A percentile compares a stretch with the other conserved stretches of the same genome.
Conservation (phyloP, 1,284 basidiomycete genomes). For the Fistulinella staudtii region DNA sequence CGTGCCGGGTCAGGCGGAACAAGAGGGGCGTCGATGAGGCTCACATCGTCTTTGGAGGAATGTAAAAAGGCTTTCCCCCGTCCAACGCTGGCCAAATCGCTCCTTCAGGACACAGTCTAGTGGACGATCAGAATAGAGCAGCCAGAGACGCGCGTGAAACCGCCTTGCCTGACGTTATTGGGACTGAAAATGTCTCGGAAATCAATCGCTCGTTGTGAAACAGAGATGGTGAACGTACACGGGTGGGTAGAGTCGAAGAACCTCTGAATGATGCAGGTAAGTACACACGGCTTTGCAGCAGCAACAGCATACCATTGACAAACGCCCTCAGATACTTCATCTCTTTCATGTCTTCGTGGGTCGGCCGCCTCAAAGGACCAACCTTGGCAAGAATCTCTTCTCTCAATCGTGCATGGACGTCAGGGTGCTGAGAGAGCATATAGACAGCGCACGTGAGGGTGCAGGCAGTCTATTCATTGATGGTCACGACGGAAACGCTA, state of each 20-base stretch:
- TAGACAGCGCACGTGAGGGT: constrained; percentile 53
- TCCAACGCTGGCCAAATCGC: constrained; percentile 40
- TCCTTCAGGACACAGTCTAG: constrained; percentile 42
- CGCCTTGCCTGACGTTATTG: constrained; percentile 28
- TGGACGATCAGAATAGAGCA: neutral
- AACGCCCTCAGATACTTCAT: constrained; percentile 60
- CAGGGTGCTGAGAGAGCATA: constrained; percentile 50
- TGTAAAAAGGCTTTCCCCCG: constrained; percentile 27
- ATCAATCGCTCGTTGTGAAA: neutral
- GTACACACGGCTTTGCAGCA: neutral
- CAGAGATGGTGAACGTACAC: constrained; percentile 43
- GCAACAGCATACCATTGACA: constrained; percentile 45
- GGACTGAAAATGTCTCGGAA: constrained; percentile 27
- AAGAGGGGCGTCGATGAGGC: neutral
- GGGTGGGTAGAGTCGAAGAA: constrained; percentile 55
- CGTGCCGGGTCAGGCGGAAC: neutral
- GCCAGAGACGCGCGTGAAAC: neutral
- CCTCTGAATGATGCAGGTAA: constrained; percentile 38
- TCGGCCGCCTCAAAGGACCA: constrained; percentile 42
- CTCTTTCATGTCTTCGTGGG: constrained; percentile 49
- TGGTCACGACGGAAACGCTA: neutral
- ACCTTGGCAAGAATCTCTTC: constrained; percentile 50
- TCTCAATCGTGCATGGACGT: constrained; percentile 45
- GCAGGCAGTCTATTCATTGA: constrained; percentile 42
- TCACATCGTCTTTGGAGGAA: constrained; percentile 42